phyloP scores from a whole-genome alignment of 106 monocot genomes.

The Ottelia alismoides region DNA sequence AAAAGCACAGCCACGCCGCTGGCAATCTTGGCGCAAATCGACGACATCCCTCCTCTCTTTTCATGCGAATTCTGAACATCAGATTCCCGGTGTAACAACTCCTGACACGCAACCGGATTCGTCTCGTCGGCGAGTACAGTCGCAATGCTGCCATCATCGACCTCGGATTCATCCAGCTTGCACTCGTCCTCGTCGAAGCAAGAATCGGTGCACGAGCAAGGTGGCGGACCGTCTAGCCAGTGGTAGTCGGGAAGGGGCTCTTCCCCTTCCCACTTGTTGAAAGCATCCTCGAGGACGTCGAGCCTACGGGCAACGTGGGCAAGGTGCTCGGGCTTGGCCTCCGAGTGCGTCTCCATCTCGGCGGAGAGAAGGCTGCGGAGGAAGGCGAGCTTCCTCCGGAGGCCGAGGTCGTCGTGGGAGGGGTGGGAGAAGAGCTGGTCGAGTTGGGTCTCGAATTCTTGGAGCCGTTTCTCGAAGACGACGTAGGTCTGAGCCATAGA shows the following conservation, averaged over 20 bases:
- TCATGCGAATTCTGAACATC: neutral
- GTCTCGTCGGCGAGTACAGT: neutral
- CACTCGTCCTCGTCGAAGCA: constrained; percentile 1
- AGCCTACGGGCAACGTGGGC: constrained; percentile 7
- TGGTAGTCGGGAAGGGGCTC: neutral
- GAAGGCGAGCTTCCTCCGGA: constrained; percentile 5
- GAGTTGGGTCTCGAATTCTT: no score
- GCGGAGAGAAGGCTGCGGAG: constrained; percentile 6
- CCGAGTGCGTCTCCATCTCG: constrained; percentile 10
- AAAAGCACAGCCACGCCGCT: neutral
- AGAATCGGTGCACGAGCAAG: constrained; percentile 2
- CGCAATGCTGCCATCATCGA: neutral
- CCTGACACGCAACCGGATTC: neutral
- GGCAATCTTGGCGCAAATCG: neutral
- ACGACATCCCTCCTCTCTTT: neutral
- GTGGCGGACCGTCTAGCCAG: neutral
- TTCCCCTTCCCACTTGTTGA: neutral
- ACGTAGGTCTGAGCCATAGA: no score
- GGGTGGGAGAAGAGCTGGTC: neutral
- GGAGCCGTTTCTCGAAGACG: no score
- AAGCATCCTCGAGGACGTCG: neutral
- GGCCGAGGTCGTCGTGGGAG: neutral
- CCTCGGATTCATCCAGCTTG: no score
- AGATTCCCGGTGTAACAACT: no score
- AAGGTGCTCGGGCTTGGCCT: constrained; percentile 1